Base-by-base conservation (phyloP, 805 yeast genomes). In the Nakazawaea ernobii region DNA sequence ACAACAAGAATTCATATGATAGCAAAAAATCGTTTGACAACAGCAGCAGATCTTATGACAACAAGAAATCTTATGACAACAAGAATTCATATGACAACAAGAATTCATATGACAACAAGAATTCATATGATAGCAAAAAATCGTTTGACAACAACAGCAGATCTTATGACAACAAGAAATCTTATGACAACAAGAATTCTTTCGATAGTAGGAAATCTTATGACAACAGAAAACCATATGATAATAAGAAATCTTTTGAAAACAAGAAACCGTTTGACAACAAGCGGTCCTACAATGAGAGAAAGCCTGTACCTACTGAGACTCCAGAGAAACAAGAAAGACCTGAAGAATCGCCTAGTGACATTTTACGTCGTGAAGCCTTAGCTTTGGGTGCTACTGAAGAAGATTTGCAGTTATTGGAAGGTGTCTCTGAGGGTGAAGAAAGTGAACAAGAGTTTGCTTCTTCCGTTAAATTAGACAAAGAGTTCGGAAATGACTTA, bases 341-440 rank as follows among this genome's bases (percentile, higher is more conserved):
- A 20, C 24, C 24, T 20, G 24, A 20, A 20, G 24, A 20, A 20
- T 26, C 42, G 9, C 52, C 50, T 15, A 59, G 49, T n/a, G 75
- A 68, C 2, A 49, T 69, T 2, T 62, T 87, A 42, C 80, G 85
- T 55, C 78, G 81, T 51, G 95, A 85, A 67, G 95, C 95, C 2
- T 61, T 82, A 11, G 82, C 82, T 20, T 67, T 91, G 28, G 97
- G 97, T 32, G 98, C 97, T 17, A 75, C 88, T 13, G 94, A 86
- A 55, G 91, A 82, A 20, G 97, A 90, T 62, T 60, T 91, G 40
- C 74, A 77, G 39, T 65, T 90, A 43, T 55, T 91, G 10, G 73
- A 74, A 32, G 85, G 74, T 13, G 55, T 84, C 3, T 66, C 69
- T 10, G 79, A 75, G 24, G 82, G 73, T 32, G 77, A 70, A 28